Evolutionary conservation across 345 rosid genomes (phyloP).

Genomic region (Corymbia maculata): DNA sequence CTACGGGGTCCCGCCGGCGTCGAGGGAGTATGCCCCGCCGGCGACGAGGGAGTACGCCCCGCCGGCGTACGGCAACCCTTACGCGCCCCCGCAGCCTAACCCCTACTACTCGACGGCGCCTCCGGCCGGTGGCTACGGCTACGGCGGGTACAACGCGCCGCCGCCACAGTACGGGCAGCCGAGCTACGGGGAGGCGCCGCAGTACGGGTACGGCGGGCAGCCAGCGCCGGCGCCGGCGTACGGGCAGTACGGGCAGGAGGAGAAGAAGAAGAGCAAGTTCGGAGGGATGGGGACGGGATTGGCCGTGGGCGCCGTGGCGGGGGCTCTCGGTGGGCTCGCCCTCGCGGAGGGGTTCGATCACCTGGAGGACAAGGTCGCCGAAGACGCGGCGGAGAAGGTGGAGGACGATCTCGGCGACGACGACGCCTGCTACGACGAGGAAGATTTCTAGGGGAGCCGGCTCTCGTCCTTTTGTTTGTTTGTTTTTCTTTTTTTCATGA

Average conservation of each 20-base stretch:
- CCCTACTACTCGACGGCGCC: constrained; percentile 8
- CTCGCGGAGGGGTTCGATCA: constrained; percentile 61
- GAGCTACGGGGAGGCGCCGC: constrained; percentile 1
- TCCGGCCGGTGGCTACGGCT: constrained; percentile 19
- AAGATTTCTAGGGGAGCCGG: not conserved
- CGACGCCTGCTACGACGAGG: constrained; percentile 16
- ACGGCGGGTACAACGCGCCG: constrained; percentile 14
- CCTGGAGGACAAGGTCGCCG: constrained; percentile 54
- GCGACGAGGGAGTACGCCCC: constrained; percentile 8
- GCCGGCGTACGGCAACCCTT: constrained; percentile 8
- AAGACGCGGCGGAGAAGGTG: constrained; percentile 49
- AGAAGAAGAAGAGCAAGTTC: constrained; percentile 50
- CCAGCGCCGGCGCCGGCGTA: constrained; percentile 16
- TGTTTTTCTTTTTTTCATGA: not conserved
- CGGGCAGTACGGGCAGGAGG: constrained; percentile 13
- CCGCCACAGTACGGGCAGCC: constrained; percentile 4
- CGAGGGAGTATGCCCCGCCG: constrained; percentile 20
- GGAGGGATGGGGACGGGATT: constrained; percentile 85
- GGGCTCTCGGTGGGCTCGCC: constrained; percentile 67
- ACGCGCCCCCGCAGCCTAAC: constrained; percentile 12
- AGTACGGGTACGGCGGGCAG: not conserved
- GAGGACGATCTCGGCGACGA: constrained; percentile 47
- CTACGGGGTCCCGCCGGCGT: constrained; percentile 24
- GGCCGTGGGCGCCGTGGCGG: constrained; percentile 82
- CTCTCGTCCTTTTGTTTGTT: not conserved